A percentile compares a stretch with the other conserved stretches of the same genome.
Evolutionary conservation across 2,329 filamentous ascomycete species (phyloP).

Genomic region (Xylaria hypoxylon): DNA sequence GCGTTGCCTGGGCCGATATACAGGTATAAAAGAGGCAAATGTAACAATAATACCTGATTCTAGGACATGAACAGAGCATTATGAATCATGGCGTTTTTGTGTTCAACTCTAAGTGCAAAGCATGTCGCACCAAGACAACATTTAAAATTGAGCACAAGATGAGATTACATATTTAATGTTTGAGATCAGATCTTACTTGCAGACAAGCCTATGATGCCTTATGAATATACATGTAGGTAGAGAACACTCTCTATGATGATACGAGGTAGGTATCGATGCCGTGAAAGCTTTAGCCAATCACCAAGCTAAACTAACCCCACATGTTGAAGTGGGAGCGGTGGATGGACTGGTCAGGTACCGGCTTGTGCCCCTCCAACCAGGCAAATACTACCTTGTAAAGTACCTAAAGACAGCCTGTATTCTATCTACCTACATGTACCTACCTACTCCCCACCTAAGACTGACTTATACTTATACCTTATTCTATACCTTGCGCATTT

Average conservation of each 20-base stretch:
- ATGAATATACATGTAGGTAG: too few relatives aligned
- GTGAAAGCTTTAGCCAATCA: conserved; percentile 24
- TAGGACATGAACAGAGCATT: conserved; percentile 9
- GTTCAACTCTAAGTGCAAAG: background rate
- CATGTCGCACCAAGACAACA: background rate
- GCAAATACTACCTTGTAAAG: background rate
- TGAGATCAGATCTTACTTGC: too few relatives aligned
- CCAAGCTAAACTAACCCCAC: conserved; percentile 28
- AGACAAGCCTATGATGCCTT: too few relatives aligned
- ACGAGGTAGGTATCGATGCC: too few relatives aligned
- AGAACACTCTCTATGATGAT: too few relatives aligned
- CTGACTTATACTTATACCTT: background rate
- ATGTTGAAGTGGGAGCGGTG: conserved; percentile 16
- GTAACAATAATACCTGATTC: conserved; percentile 40
- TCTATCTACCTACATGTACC: background rate
- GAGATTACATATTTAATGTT: too few relatives aligned
- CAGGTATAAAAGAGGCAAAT: conserved; percentile 37
- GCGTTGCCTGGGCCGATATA: conserved; percentile 34
- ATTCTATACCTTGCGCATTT: conserved; percentile 20
- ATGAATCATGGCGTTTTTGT: background rate
- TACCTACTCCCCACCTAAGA: background rate
- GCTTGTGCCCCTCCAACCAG: conserved; percentile 30
- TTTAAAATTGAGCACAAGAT: background rate
- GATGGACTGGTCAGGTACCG: background rate
- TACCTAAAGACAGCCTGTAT: background rate